These are phyloP conservation scores for Citrullus mucosospermus DNA, from an alignment of 306 rosid species.

Conservation along the genomic window DNA sequence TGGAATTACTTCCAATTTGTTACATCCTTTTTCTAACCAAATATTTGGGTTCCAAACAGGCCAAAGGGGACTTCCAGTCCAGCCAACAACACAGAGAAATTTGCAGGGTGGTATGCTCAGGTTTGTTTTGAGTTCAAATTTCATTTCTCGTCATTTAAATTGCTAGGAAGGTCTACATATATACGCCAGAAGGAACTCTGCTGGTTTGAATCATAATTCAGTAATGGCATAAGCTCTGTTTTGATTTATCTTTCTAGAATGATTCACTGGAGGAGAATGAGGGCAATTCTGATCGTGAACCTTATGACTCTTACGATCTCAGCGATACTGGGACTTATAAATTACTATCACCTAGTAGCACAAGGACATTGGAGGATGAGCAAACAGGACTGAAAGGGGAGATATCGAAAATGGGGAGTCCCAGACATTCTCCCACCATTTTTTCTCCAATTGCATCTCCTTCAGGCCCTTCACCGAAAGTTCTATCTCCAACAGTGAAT, in stretches of 20 bases:
- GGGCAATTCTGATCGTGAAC: slow-evolving; percentile 42
- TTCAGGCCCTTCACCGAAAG: slow-evolving; percentile 24
- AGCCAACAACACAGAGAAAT: slow-evolving; percentile 24
- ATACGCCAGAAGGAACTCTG: background rate
- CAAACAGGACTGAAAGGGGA: slow-evolving; percentile 20
- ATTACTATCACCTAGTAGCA: slow-evolving; percentile 19
- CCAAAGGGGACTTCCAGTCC: slow-evolving; percentile 23
- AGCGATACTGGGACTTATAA: slow-evolving; percentile 18
- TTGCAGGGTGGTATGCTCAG: slow-evolving; percentile 46
- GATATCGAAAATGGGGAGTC: slow-evolving; percentile 28
- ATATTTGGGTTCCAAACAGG: slow-evolving; percentile 32
- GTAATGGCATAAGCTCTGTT: background rate
- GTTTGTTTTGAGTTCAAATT: slow-evolving; percentile 9
- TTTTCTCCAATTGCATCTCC: slow-evolving; percentile 62
- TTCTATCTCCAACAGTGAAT: slow-evolving; percentile 23
- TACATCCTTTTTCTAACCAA: background rate
- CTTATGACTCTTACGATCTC: slow-evolving; percentile 30
- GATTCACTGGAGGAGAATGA: slow-evolving; percentile 42
- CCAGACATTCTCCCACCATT: slow-evolving; percentile 31
- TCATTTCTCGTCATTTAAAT: background rate
- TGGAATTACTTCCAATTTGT: background rate
- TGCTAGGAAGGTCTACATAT: background rate
- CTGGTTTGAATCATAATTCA: background rate
- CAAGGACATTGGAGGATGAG: slow-evolving; percentile 24
- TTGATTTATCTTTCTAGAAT: slow-evolving; percentile 34